These are phyloP conservation scores for Myxozyma kluyveri DNA, from an alignment of 805 yeast genomes.

Conservation along the genomic window DNA sequence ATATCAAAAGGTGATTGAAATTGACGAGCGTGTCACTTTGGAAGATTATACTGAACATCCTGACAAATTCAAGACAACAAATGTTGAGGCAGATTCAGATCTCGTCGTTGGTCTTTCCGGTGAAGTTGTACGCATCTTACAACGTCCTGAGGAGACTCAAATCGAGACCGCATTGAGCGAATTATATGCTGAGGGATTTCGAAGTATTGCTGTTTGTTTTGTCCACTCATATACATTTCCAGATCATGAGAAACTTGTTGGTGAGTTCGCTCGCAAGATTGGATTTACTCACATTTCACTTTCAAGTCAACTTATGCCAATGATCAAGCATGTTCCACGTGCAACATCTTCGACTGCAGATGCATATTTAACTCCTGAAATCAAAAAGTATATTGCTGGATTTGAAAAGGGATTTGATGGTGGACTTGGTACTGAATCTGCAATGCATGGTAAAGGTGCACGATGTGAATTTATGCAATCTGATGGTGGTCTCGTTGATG, in stretches of 20 bases:
- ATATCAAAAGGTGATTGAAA: conserved; percentile 72
- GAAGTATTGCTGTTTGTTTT: conserved; percentile 68
- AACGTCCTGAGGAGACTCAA: conserved; percentile 48
- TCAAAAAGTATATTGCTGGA: conserved; percentile 58
- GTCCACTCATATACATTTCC: conserved; percentile 73
- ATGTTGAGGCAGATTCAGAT: conserved; percentile 35
- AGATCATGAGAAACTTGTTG: conserved; percentile 62
- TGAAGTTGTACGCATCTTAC: conserved; percentile 59
- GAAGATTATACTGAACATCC: conserved; percentile 81
- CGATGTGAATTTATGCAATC: conserved; percentile 87
- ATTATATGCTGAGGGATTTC: conserved; percentile 56
- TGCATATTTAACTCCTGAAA: conserved; percentile 79
- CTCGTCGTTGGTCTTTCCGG: conserved; percentile 62
- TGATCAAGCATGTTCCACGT: conserved; percentile 72
- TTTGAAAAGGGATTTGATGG: conserved; percentile 62
- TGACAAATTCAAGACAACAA: conserved; percentile 25
- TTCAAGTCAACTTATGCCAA: conserved; percentile 68
- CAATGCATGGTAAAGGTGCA: conserved; percentile 35
- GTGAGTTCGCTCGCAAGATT: conserved; percentile 55
- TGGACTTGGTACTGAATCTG: conserved; percentile 42
- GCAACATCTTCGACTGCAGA: conserved; percentile 78
- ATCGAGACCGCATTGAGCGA: conserved; percentile 45
- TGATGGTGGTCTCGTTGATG: conserved; percentile 91
- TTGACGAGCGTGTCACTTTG: conserved; percentile 86
- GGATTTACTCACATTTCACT: conserved; percentile 70